A percentile compares a stretch with the other conserved stretches of the same genome.
Evolutionary conservation across 2,329 filamentous ascomycete species (phyloP).

Genomic region (Penicillium hesseltinei): DNA sequence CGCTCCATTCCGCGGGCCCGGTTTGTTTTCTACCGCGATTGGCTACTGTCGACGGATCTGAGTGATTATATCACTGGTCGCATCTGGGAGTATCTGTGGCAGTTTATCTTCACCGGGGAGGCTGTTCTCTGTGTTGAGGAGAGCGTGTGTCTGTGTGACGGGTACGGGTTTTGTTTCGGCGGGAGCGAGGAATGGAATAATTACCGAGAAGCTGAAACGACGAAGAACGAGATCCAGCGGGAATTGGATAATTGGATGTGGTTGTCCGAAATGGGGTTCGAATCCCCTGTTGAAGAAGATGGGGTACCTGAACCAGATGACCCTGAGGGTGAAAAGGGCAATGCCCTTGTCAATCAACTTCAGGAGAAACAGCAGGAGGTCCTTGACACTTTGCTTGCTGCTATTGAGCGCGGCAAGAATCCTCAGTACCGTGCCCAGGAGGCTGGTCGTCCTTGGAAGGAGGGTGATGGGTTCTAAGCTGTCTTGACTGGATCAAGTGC

Average conservation of each 20-base stretch:
- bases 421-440: conserved; percentile 53
- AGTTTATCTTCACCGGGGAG: conserved; percentile 58
- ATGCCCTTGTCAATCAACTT: conserved; percentile 35
- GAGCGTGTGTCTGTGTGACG: conserved; percentile 62
- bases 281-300: conserved; percentile 7
- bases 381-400: conserved; percentile 42
- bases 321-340: not conserved
- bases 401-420: conserved; percentile 52
- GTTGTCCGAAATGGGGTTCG: conserved; percentile 8
- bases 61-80: conserved; percentile 57
- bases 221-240: conserved; percentile 8
- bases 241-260: conserved; percentile 16
- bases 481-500: conserved; percentile 3
- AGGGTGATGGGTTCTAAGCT: conserved; percentile 54
- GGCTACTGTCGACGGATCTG: conserved; percentile 58
- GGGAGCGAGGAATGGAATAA: conserved; percentile 14
- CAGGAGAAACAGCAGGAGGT: conserved; percentile 45
- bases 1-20: conserved; percentile 52
- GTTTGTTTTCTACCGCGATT: conserved; percentile 59
- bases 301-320: not conserved
- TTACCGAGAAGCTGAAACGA: conserved; percentile 9
- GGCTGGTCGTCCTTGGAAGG: conserved; percentile 54
- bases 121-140: conserved; percentile 48
- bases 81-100: conserved; percentile 65
- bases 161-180: conserved; percentile 56